Conservation (phyloP, 768 basidiomycete species). For the Suillus cothurnatus region DNA sequence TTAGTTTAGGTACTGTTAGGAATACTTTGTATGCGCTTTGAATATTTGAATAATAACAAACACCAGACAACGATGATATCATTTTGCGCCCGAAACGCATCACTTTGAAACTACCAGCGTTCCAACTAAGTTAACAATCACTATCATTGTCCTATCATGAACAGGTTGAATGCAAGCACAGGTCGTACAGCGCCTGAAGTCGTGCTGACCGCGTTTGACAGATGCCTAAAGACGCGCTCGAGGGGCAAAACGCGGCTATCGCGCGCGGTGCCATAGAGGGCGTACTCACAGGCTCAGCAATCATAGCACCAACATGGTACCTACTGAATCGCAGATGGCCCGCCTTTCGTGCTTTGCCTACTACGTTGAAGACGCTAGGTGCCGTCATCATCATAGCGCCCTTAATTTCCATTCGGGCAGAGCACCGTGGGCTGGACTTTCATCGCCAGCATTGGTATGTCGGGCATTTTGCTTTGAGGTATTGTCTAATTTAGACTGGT, state of each 20-base stretch:
- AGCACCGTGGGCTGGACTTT: slow-evolving; percentile 64
- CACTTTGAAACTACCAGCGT: neutral
- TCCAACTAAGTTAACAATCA: neutral
- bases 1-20: slow-evolving; percentile 22
- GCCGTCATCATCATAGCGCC: slow-evolving; percentile 66
- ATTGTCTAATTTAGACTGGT: slow-evolving; percentile 1
- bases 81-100: neutral
- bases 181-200: neutral
- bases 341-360: slow-evolving; percentile 64
- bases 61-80: neutral
- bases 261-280: slow-evolving; percentile 69
- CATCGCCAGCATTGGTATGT: slow-evolving; percentile 67
- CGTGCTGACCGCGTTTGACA: neutral
- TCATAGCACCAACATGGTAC: slow-evolving; percentile 54
- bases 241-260: slow-evolving; percentile 56
- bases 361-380: slow-evolving; percentile 68
- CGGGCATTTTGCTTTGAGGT: too few relatives aligned
- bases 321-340: slow-evolving; percentile 54
- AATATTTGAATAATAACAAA: slow-evolving; percentile 18
- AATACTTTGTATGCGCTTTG: slow-evolving; percentile 16
- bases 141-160: neutral
- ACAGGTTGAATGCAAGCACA: slow-evolving; percentile 19
- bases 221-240: slow-evolving; percentile 42
- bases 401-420: slow-evolving; percentile 66
- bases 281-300: slow-evolving; percentile 48